A percentile compares a stretch with the other conserved stretches of the same genome.
Evolutionary conservation across 306 rosid species (phyloP).

Genomic region (Prunus padus): DNA sequence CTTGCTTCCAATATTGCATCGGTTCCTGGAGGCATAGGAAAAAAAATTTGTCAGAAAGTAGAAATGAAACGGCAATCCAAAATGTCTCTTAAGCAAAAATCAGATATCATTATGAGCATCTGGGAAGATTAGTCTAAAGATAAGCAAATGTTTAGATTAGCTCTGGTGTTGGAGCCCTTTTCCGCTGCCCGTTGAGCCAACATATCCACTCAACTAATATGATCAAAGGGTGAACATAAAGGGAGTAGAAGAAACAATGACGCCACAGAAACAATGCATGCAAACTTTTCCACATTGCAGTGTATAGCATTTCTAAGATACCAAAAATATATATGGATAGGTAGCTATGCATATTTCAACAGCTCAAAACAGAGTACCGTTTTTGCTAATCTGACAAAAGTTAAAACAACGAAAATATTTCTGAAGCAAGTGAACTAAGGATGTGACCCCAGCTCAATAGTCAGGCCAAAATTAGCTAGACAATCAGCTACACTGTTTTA

Average conservation of each 20-base stretch:
- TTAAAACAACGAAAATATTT: not conserved
- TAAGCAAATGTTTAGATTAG: slow-evolving; percentile 30
- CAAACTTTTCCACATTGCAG: slow-evolving; percentile 9
- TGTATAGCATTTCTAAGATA: not conserved
- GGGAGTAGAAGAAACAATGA: slow-evolving; percentile 12
- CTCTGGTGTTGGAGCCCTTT: slow-evolving; percentile 88
- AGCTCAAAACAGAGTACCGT: not conserved
- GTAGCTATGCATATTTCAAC: not conserved
- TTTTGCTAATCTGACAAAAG: not conserved
- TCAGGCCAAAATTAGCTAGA: not conserved
- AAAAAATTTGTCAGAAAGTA: slow-evolving; percentile 18
- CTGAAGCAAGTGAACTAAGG: not conserved
- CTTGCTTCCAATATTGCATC: slow-evolving; percentile 71
- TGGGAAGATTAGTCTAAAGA: not conserved
- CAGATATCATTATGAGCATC: not conserved
- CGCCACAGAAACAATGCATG: not conserved
- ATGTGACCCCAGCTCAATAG: not conserved
- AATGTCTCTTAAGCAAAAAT: not conserved
- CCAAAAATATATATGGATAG: not conserved
- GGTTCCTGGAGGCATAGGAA: slow-evolving; percentile 49
- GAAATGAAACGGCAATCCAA: not conserved
- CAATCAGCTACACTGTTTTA: slow-evolving; percentile 7
- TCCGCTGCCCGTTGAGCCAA: slow-evolving; percentile 98
- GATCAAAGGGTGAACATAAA: slow-evolving; percentile 31
- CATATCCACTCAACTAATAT: slow-evolving; percentile 95